These are phyloP conservation scores for Aspergillus panamensis DNA, from an alignment of 495 filamentous ascomycete species.

Conservation along the genomic window DNA sequence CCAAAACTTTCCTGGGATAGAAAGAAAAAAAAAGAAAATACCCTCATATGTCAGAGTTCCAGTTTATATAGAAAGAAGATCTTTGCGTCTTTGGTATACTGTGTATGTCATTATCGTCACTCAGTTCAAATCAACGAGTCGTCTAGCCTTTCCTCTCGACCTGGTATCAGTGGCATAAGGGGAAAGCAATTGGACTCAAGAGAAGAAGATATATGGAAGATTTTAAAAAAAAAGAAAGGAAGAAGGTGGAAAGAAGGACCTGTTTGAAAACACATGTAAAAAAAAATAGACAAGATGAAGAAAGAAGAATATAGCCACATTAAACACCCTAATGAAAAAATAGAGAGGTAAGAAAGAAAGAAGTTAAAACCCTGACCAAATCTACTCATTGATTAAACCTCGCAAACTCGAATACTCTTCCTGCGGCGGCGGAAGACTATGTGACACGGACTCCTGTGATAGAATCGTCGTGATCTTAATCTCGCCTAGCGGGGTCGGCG, in stretches of 20 bases:
- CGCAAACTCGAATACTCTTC: conserved; percentile 29
- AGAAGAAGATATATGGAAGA: conserved; percentile 1
- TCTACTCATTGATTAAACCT: conserved; percentile 25
- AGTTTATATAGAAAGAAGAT: not conserved
- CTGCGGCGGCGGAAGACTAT: not conserved
- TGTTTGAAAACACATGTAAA: not conserved
- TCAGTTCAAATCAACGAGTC: not conserved
- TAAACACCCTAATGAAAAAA: not conserved
- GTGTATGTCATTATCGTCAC: conserved; percentile 7
- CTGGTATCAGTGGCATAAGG: not conserved
- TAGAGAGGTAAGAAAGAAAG: conserved; percentile 3
- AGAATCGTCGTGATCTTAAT: conserved; percentile 38
- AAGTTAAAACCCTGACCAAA: conserved; percentile 1
- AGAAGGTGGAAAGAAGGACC: not conserved
- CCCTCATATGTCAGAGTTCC: not conserved
- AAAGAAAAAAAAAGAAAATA: not conserved
- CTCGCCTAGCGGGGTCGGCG: not conserved
- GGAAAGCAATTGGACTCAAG: not conserved
- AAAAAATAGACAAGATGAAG: not conserved
- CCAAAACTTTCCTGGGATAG: too few relatives aligned
- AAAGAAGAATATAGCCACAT: not conserved
- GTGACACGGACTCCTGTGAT: conserved; percentile 24
- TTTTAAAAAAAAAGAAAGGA: conserved; percentile 5
- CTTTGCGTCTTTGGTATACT: not conserved
- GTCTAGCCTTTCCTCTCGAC: not conserved